Evolutionary conservation across 2,329 filamentous ascomycete species (phyloP), one percentile per base, ranked within the genome.

Genomic region (Xylaria sp.): DNA sequence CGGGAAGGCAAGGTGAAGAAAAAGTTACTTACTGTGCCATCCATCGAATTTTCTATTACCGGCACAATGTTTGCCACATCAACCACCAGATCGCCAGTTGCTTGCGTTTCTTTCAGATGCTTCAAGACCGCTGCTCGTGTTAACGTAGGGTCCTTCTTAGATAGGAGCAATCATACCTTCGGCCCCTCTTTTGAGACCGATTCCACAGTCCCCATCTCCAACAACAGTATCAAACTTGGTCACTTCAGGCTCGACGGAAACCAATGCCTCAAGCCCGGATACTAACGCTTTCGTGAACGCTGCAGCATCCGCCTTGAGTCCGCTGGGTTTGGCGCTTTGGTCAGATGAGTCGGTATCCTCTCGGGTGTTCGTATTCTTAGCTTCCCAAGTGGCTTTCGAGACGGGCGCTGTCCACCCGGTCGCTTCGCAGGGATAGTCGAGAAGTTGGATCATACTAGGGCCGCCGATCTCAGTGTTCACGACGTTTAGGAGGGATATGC

Each of bases 151-250:
- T 37, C 17, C 40, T 25, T 37, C 23, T 17, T 11, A 8, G 3
- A 31, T 21, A 21, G 8, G 15, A 8, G 13, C 10, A 8, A 17
- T 11, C 77, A 74, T 76, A 84, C 81, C 86, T 82, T 96, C 89
- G n/a, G 93, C 92, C 49, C 93, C 93, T 64, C 92, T 87, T 79
- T 92, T 92, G 63, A 97, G 80, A 4, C 92, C 92, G 60, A 92
- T 91, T 9, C 93, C 93, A 71, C 93, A 97, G 76, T 97, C 93
- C 47, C 93, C 93, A 72, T 97, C 93, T 41, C 93, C 93, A 23
- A 96, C 92, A 11, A 95, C 86, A 0, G 92, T 96, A 72, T 92
- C 90, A 70, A 87, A 92, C 51, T 80, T 83, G 0, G 90, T 92
- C 52, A 92, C 82, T 52, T 91, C 87, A 1, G 89, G 87, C 73